Conservation (phyloP, 2,329 filamentous ascomycete species). For the Grosmannia clavigera region DNA sequence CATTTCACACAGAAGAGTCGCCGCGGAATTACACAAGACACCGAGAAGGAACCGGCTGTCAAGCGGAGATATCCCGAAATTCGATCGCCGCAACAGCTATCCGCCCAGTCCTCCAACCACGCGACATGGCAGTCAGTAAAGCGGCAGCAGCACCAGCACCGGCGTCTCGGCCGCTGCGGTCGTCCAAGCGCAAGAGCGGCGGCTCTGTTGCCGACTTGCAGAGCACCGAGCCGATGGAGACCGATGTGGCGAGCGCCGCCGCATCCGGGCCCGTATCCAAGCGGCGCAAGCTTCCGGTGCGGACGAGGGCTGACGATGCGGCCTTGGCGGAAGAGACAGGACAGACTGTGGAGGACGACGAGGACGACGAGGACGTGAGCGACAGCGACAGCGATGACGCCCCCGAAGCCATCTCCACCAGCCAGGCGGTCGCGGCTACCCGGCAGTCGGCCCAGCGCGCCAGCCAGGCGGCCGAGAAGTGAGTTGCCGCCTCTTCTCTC, state of each 20-base stretch:
- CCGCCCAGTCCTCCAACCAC: background rate
- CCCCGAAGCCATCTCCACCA: constrained; percentile 45
- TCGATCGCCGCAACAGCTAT: background rate
- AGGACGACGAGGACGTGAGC: constrained; percentile 10
- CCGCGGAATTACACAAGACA: background rate
- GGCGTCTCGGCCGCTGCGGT: background rate
- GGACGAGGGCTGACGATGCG: constrained; percentile 2
- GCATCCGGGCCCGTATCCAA: background rate
- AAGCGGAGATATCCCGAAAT: background rate
- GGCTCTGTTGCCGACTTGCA: background rate
- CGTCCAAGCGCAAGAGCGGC: constrained; percentile 1
- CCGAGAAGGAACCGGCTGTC: background rate
- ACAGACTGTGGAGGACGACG: background rate
- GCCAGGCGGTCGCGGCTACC: constrained; percentile 32
- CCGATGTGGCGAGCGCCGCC: background rate
- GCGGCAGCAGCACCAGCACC: background rate
- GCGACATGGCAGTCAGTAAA: background rate
- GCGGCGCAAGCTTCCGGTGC: constrained; percentile 11
- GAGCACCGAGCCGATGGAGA: background rate
- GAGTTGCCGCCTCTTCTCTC: constrained; percentile 13
- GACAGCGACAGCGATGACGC: constrained; percentile 28
- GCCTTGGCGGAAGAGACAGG: constrained; percentile 8
- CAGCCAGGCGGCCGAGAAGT: constrained; percentile 40
- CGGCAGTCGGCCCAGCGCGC: constrained; percentile 33
- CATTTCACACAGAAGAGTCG: background rate